These are phyloP conservation scores for Centrapalus pauciflorus DNA, from an alignment of 129 eudicot species.

Conservation along the genomic window DNA sequence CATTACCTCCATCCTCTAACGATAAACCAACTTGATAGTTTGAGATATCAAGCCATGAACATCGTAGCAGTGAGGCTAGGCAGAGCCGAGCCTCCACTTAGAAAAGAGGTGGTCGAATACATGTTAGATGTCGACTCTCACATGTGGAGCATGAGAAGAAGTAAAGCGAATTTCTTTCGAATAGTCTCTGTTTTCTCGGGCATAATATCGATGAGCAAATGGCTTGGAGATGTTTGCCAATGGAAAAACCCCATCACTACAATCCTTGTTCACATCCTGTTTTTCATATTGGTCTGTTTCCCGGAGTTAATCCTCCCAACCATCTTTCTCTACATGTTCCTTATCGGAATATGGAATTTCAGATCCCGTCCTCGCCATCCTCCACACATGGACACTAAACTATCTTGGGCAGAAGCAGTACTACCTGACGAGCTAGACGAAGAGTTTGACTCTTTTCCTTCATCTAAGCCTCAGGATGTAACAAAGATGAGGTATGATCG, in stretches of 20 bases:
- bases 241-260: conserved; percentile 83
- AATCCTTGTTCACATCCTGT: conserved; percentile 50
- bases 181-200: conserved; percentile 50
- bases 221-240: conserved; percentile 58
- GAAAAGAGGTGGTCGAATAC: conserved; percentile 74
- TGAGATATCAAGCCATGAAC: conserved; percentile 66
- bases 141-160: conserved; percentile 92
- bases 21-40: conserved; percentile 62
- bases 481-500: conserved; percentile 72
- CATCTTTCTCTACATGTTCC: conserved; percentile 57
- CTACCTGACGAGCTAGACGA: conserved; percentile 71
- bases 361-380: conserved; percentile 72
- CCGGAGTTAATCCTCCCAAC: conserved; percentile 72
- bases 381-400: conserved; percentile 72
- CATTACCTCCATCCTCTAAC: conserved; percentile 84
- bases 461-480: conserved; percentile 42
- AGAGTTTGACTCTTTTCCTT: conserved; percentile 73
- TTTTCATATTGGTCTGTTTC: conserved; percentile 52
- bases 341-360: conserved; percentile 67
- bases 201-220: conserved; percentile 48
- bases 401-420: conserved; percentile 69
- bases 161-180: conserved; percentile 76
- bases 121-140: conserved; percentile 83
- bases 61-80: conserved; percentile 55
- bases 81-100: conserved; percentile 66